Evolutionary conservation across 2,329 filamentous ascomycete genomes (phyloP), one percentile per base, ranked within the genome.

Genomic region (Aspergillus calidoustus): DNA sequence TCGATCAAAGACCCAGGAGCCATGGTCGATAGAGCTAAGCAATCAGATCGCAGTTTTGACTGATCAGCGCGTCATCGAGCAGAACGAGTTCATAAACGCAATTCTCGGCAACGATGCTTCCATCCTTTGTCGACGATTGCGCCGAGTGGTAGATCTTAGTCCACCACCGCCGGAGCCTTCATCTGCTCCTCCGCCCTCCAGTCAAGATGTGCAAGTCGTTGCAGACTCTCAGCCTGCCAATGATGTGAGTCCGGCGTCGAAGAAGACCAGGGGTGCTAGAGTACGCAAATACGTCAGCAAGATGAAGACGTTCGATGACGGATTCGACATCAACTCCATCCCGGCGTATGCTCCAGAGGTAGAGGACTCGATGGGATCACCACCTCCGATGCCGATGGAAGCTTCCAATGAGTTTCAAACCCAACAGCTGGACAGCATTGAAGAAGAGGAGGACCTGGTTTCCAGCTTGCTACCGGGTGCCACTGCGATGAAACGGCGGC

Each of bases 81-180:
- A 97, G 72, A 93, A 90, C 61, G 93, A 97, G 69, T 96, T 99
- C 64, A 83, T 99, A 2, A 92, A 97, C 74, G 91, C 91, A 1
- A 95, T 99, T 50, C 79, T 98, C 30, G 87, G 83, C n/a, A 90
- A 90, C 54, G 89, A 98, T 77, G 87, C 92, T 7, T 87, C 85
- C 62, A 84, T 86, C 48, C 81, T 98, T 22, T 88, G 91, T 61
- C 86, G 88, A 43, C 84, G 88, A 6, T 83, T 96, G 6, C 76
- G 76, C 64, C 61, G 71, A 47, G 50, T 60, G 8, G 46, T 59
- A 28, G 61, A 30, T 4, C 38, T 43, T 11, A 60, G 59, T 8
- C 44, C 54, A 22, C n/a, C 54, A 9, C 48, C 57, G 2, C 50
- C 59, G 2, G 60, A 56, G 17, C 31, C 55, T 19, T 56, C 60